Evolutionary conservation across 2,329 filamentous ascomycete species (phyloP).

Genomic region (Monosporascus sp.): DNA sequence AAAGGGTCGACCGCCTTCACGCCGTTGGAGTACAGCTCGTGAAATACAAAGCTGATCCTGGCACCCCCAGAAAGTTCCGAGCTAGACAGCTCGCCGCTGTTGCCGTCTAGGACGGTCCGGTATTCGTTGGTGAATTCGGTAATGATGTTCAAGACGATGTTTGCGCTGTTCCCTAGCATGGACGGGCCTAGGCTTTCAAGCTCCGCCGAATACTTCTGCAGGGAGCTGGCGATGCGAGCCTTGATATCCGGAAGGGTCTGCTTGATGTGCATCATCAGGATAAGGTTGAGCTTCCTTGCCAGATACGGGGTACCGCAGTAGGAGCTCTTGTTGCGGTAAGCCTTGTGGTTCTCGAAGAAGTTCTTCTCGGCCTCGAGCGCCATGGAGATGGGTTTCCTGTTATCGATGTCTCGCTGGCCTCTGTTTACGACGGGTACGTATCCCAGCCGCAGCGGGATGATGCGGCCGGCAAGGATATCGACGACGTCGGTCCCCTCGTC

Average conservation of each 20-base stretch:
- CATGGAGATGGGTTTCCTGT: slow-evolving; percentile 88
- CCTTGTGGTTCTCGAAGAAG: slow-evolving; percentile 98
- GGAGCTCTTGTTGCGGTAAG: slow-evolving; percentile 95
- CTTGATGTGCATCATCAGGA: slow-evolving; percentile 99
- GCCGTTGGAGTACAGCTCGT: slow-evolving; percentile 95
- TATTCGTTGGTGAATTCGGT: slow-evolving; percentile 98
- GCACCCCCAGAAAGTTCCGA: slow-evolving; percentile 92
- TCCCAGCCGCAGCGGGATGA: slow-evolving; percentile 89
- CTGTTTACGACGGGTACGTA: slow-evolving; percentile 98
- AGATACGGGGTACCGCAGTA: slow-evolving; percentile 98
- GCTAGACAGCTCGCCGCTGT: slow-evolving; percentile 93
- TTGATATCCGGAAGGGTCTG: slow-evolving; percentile 99
- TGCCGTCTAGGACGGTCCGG: slow-evolving; percentile 90
- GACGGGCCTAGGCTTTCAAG: slow-evolving; percentile 82
- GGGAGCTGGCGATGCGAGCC: slow-evolving; percentile 85
- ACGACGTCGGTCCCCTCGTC: slow-evolving; percentile 97
- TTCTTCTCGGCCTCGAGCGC: slow-evolving; percentile 91
- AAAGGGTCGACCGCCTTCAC: slow-evolving; percentile 97
- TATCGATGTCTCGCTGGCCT: slow-evolving; percentile 97
- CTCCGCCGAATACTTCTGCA: slow-evolving; percentile 86
- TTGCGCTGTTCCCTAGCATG: slow-evolving; percentile 90
- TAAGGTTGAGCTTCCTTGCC: slow-evolving; percentile 93
- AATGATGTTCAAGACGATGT: slow-evolving; percentile 97
- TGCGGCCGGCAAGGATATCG: slow-evolving; percentile 93
- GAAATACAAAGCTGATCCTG: slow-evolving; percentile 98